Base-by-base conservation (phyloP, 2,329 filamentous ascomycete species). In the Apiospora sp. region DNA sequence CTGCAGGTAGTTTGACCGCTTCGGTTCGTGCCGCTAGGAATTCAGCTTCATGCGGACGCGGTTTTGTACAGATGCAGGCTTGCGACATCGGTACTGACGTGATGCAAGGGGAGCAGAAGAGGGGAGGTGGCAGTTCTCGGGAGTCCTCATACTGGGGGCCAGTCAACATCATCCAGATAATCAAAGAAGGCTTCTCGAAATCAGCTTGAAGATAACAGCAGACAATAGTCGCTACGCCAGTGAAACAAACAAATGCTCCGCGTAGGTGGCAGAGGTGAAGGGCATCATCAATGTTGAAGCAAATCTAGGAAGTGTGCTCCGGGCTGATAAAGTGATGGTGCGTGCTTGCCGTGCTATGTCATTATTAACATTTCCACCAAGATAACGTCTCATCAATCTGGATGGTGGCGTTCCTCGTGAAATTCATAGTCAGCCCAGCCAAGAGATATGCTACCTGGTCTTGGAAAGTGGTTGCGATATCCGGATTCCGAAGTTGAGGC, bases 391-490 rank as follows among this genome's bases (percentile, higher is more conserved):
- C 46, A 49, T n/a, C 30, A 37, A 30, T 61, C 54, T 37, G 30
- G 6, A 37, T 61, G 54, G 54, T 61, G 54, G 30, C 54, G 54
- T 61, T 37, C 37, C 16, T 37, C 54, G 19, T 37, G 30, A 34
- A 34, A 34, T 34, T 61, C 30, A 34, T 61, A 34, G 19, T 37
- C 30, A 34, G 51, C 27, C n/a, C 16, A 22, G 22, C 48, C 48
- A 22, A 27, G 24, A 24, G 12, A 30, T 30, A 34, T 37, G 54
- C 54, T 61, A 37, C 34, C 54, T 61, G 34, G 12, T 37, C 3
- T 37, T 61, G 54, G 54, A 61, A 61, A 61, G 54, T 37, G 16
- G 30, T 61, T 61, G 54, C 54, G 54, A 61, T 61, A 61, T 61
- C 54, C 54, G 54, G 54, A 61, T 34, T 37, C 54, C 54, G 54